phyloP scores from a whole-genome alignment of 108 stramenopile species.

The Conticribra guillardii region DNA sequence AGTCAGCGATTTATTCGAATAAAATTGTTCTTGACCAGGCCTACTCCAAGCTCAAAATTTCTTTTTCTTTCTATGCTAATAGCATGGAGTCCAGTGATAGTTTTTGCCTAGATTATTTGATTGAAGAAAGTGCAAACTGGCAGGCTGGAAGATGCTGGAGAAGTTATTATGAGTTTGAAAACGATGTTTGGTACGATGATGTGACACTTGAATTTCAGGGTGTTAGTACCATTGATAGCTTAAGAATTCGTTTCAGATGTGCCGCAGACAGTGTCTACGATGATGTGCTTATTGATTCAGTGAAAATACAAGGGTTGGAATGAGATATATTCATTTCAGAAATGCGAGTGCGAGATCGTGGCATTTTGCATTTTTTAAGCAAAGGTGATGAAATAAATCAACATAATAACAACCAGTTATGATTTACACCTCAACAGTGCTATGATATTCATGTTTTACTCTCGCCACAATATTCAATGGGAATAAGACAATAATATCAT shows the following conservation, averaged over 20 bases:
- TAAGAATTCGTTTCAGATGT: slow-evolving; percentile 32
- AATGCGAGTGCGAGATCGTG: too few relatives aligned
- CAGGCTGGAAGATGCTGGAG: slow-evolving; percentile 26
- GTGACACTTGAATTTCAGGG: slow-evolving; percentile 1
- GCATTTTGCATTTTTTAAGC: too few relatives aligned
- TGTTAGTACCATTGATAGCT: neutral
- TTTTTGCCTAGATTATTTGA: slow-evolving; percentile 37
- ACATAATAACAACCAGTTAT: too few relatives aligned
- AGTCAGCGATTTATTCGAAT: slow-evolving; percentile 15
- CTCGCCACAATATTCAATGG: too few relatives aligned
- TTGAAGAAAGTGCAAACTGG: slow-evolving; percentile 19
- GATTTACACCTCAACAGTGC: too few relatives aligned
- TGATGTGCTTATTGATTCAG: slow-evolving; percentile 15
- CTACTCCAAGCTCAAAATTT: slow-evolving; percentile 19
- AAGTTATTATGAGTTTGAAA: slow-evolving; percentile 21
- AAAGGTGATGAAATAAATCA: too few relatives aligned
- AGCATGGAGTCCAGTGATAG: slow-evolving; percentile 36
- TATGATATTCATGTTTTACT: too few relatives aligned
- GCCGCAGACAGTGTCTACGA: slow-evolving; percentile 18
- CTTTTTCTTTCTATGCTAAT: slow-evolving; percentile 31
- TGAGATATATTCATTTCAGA: too few relatives aligned
- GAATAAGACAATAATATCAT: too few relatives aligned
- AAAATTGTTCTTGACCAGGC: neutral
- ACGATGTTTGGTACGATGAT: slow-evolving; percentile 31
- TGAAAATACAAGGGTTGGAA: slow-evolving; percentile 9